Percentiles rank a stretch among this genome's conserved stretches.
Conservation (phyloP, 441 rosid genomes). For the Theobroma grandiflorum region DNA sequence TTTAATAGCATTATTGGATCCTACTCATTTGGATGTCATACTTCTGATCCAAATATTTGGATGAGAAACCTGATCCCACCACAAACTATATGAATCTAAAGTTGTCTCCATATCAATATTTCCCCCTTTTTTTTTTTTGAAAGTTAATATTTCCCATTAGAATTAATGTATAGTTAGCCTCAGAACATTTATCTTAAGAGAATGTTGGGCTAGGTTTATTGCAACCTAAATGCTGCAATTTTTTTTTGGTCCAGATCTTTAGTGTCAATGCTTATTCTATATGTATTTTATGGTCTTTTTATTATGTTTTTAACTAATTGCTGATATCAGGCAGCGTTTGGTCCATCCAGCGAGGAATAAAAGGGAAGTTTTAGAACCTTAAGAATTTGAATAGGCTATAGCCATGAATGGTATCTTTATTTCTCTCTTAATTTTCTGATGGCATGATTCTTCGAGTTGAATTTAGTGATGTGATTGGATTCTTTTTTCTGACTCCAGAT, state of each 20-base stretch:
- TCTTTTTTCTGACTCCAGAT: not conserved
- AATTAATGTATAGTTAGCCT: not conserved
- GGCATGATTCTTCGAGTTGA: not conserved
- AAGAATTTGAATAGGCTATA: not conserved
- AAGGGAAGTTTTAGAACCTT: constrained; percentile 8
- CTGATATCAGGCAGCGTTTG: not conserved
- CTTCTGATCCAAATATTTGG: not conserved
- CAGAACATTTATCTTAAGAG: not conserved
- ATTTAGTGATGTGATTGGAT: not conserved
- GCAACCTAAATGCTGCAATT: not conserved
- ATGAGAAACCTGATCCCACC: not conserved
- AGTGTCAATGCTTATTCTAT: not conserved
- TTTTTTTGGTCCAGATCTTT: not conserved
- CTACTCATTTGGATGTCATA: not conserved
- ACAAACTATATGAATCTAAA: constrained; percentile 9
- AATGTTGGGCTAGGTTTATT: not conserved
- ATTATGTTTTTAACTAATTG: not conserved
- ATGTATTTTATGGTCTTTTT: not conserved
- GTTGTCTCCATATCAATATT: not conserved
- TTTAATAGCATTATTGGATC: not conserved
- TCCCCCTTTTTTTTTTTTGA: too few relatives aligned
- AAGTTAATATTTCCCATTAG: not conserved
- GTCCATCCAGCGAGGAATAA: not conserved
- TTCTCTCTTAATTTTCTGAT: constrained; percentile 9
- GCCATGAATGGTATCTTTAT: not conserved